phyloP scores from a whole-genome alignment of 2,329 filamentous ascomycete species.

The Hirsutella rhossiliensis region DNA sequence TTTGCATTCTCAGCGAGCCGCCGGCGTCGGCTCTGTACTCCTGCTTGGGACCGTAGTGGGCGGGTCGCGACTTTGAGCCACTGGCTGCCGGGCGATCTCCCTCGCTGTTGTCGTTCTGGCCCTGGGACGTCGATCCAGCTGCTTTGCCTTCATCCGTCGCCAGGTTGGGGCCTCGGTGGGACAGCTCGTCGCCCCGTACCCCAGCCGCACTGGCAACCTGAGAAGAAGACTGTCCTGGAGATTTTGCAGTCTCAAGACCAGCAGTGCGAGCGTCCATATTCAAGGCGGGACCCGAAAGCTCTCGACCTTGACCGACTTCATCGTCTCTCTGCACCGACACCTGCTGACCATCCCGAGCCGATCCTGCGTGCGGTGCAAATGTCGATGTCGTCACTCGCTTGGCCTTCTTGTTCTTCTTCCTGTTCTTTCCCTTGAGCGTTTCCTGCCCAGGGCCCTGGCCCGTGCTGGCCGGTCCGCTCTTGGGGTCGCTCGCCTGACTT shows the following conservation, averaged over 20 bases:
- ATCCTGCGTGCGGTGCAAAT: background rate
- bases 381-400: slow-evolving; percentile 5
- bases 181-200: too few relatives aligned
- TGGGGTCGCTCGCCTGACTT: background rate
- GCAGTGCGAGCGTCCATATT: too few relatives aligned
- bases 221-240: too few relatives aligned
- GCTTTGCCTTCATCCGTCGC: background rate
- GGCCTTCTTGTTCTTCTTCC: slow-evolving; percentile 13
- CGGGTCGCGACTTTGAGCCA: background rate
- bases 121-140: background rate
- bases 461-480: background rate
- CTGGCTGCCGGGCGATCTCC: background rate
- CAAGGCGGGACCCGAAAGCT: too few relatives aligned
- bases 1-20: slow-evolving; percentile 20
- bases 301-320: too few relatives aligned
- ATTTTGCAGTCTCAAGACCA: too few relatives aligned
- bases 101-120: background rate
- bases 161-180: background rate
- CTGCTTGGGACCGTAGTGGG: slow-evolving; percentile 1
- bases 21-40: slow-evolving; percentile 16
- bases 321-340: background rate
- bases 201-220: too few relatives aligned
- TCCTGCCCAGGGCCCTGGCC: background rate
- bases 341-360: background rate
- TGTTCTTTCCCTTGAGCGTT: slow-evolving; percentile 8